Base-by-base conservation (phyloP, 2,329 filamentous ascomycete genomes). In the Blastomyces silverae region DNA sequence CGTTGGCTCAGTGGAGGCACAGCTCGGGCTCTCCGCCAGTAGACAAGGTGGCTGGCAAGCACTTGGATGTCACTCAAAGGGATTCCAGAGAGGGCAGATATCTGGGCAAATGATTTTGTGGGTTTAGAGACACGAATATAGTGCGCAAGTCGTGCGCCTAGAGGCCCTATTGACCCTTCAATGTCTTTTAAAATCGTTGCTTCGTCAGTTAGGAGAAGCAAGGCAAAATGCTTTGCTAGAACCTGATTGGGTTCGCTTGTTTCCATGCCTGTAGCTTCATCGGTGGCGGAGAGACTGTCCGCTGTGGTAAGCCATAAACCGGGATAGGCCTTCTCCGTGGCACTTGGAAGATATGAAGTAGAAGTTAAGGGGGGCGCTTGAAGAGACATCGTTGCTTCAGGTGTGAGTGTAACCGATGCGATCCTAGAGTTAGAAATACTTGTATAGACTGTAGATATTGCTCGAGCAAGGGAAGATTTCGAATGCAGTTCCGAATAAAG, bases 1-100 rank as follows among this genome's bases (percentile, higher is more conserved):
- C 92, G 85, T 55, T 90, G 89, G 72, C 97, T 92, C 6, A 99
- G 84, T 0, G 94, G 94, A 4, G 91, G 90, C 52, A 97, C 93
- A 20, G 93, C 89, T 66, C 95, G 90, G 58, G 93, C 94, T 65
- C 92, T 89, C 31, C 94, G 88, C 92, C 93, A 97, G 78, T 95
- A 96, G 67, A 97, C 92, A 67, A 99, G 88, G 78, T 97, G 94
- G 65, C 91, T 89, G 11, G 92, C 92, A 67, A 96, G 90, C 70
- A 91, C 88, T 68, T 93, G 89, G 67, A 97, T 89, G 70, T 96
- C 90, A 42, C 86, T 83, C 1, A 94, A 82, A 3, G 89, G 87
- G 62, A 97, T 88, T 25, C 87, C 84, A 62, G 79, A 79, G 1
- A 72, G 68, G 4, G 75, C 73, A 70, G 83, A 92, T 68, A 91